Evolutionary conservation across 1,284 basidiomycete genomes (phyloP).

Genomic region (Wallemia mellicola): DNA sequence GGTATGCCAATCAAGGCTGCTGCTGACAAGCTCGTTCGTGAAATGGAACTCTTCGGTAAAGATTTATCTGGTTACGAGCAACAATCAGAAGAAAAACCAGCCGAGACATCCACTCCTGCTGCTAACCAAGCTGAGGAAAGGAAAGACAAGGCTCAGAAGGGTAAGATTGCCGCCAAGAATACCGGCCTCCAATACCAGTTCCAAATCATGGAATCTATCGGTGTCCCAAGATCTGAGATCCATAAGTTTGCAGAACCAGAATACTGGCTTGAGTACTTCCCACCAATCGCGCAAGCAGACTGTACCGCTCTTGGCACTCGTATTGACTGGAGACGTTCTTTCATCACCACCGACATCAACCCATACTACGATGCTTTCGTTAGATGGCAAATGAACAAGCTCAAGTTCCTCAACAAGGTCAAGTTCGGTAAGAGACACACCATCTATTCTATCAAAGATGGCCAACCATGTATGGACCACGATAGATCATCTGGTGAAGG

Average conservation of each 20-base stretch:
- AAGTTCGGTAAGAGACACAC: conserved; percentile 98
- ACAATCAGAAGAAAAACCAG: conserved; percentile 15
- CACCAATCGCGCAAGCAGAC: conserved; percentile 72
- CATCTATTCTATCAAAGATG: conserved; percentile 96
- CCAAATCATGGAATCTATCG: conserved; percentile 90
- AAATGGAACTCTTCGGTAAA: conserved; percentile 81
- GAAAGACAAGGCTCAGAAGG: conserved; percentile 71
- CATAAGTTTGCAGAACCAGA: conserved; percentile 82
- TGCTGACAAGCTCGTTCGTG: conserved; percentile 85
- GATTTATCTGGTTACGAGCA: conserved; percentile 53
- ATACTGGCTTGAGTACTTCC: conserved; percentile 84
- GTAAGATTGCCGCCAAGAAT: conserved; percentile 73
- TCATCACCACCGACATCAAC: conserved; percentile 82
- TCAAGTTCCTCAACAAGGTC: conserved; percentile 57
- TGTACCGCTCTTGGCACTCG: conserved; percentile 64
- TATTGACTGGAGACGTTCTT: conserved; percentile 88
- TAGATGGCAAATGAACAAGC: conserved; percentile 92
- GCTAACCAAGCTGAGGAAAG: conserved; percentile 14
- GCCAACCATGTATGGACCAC: conserved; percentile 99
- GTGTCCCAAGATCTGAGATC: conserved; percentile 62
- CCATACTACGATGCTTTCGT: conserved; percentile 95
- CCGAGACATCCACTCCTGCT: conserved; percentile 13
- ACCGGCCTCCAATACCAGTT: conserved; percentile 92
- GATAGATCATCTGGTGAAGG: conserved; percentile 88
- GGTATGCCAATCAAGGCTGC: conserved; percentile 98